These are phyloP conservation scores for Podila horticola DNA, from an alignment of 192 early-diverging fungal species.

Conservation along the genomic window DNA sequence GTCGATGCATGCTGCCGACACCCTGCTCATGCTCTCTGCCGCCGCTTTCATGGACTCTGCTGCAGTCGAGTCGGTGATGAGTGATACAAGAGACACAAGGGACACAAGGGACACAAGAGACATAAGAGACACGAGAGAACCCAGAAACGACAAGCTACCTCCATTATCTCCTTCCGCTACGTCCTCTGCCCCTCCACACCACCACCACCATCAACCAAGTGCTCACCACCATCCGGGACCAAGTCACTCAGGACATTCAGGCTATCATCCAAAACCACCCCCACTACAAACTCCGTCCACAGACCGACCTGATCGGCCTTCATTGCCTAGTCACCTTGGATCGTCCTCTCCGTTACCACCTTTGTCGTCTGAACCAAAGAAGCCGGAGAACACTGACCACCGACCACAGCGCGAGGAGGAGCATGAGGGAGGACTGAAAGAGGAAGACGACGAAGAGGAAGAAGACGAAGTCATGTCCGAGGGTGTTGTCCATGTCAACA, in stretches of 20 bases:
- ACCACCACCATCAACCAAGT: neutral
- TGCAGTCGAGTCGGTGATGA: constrained; percentile 7
- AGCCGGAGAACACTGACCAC: neutral
- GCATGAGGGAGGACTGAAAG: neutral
- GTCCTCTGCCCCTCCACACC: neutral
- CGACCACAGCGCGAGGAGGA: neutral
- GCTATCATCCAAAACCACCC: neutral
- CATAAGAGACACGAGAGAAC: neutral
- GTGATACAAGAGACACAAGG: neutral
- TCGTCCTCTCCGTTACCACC: no score
- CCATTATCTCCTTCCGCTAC: neutral
- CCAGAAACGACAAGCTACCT: neutral
- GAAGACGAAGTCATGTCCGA: constrained; percentile 53
- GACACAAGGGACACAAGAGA: neutral
- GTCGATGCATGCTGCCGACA: constrained; percentile 49
- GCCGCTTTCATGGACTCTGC: constrained; percentile 46
- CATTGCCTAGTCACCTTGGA: neutral
- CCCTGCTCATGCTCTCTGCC: constrained; percentile 45
- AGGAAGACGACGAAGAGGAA: constrained; percentile 23
- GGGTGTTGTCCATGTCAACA: constrained; percentile 44
- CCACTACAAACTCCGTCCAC: neutral
- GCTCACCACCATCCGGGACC: neutral
- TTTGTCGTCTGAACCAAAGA: no score
- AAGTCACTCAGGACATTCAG: neutral
- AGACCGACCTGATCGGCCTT: neutral